A percentile compares a stretch with the other conserved stretches of the same genome.
These are phyloP conservation scores for Penicillium manginii DNA, from an alignment of 495 filamentous ascomycete species.

Conservation along the genomic window DNA sequence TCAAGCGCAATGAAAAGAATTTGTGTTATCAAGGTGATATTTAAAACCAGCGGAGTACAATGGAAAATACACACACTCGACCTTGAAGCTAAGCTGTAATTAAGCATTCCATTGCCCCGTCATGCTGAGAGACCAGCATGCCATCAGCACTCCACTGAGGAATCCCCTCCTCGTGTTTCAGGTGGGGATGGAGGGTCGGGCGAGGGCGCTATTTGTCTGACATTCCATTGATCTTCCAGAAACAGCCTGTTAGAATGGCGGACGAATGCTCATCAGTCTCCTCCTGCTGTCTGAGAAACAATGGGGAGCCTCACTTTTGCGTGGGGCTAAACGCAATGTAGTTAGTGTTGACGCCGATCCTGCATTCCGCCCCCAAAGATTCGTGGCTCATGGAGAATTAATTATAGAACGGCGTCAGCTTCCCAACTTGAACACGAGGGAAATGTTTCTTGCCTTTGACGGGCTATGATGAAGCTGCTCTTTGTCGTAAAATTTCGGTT, in stretches of 20 bases:
- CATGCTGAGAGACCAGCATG: no score
- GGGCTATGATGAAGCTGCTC: background rate
- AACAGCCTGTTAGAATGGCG: background rate
- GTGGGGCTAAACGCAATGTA: constrained; percentile 13
- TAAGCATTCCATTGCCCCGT: no score
- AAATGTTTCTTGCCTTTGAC: background rate
- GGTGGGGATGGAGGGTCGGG: background rate
- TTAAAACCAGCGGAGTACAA: no score
- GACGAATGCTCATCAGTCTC: background rate
- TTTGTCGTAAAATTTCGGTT: background rate
- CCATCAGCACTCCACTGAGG: background rate
- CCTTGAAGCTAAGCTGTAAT: no score
- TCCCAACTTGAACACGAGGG: background rate
- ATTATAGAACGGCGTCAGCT: constrained; percentile 16
- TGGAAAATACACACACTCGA: no score
- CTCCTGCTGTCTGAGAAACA: background rate
- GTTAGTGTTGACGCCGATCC: constrained; percentile 19
- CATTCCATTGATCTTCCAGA: constrained; percentile 8
- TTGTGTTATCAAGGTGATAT: no score
- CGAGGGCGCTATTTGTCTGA: background rate
- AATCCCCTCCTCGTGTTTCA: background rate
- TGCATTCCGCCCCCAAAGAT: constrained; percentile 12
- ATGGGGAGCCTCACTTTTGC: constrained; percentile 4
- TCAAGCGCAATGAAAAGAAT: no score
- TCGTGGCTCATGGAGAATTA: constrained; percentile 11